Evolutionary conservation across 805 yeast genomes (phyloP), one percentile per base, ranked within the genome.

Genomic region (Yueomyces sp.): DNA sequence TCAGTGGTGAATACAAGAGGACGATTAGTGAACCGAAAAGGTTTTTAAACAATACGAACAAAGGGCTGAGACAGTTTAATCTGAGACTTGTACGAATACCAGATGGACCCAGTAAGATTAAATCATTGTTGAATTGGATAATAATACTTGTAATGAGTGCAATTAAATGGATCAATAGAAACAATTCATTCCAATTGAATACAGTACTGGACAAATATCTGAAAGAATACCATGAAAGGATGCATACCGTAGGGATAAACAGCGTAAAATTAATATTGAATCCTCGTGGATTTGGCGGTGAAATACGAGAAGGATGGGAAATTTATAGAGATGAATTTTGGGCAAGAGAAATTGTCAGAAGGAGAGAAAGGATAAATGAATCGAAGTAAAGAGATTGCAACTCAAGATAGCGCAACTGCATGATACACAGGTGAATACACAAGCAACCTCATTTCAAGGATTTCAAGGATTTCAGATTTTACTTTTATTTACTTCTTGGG

Each of bases 251-350:
- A n/a, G 95, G 94, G 0, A 78, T 82, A 5, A 73, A 75, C 28
- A 86, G 84, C 50, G 86, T 88, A 9, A 88, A 87, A 58, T 59
- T 92, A 6, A 82, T 85, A 7, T 67, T 92, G 44, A 81, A 81
- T 45, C 83, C 96, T 3, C 68, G 95, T 42, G 79, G 80, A 1
- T 92, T 90, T 62, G 76, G 77, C 47, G 78, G 92, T 0, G 88
- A 83, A 41, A 76, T 83, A 5, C 72, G 96, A 49, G 96, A 88
- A 59, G 88, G 86, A 7, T 90, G 98, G 97, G 98, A 90, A 55
- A 62, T 86, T 37, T 90, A 88, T 55, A 65, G 98, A 47, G 85
- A 84, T 51, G 96, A 88, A 59, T 92, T 87, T 57, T 92, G 97
- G 96, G 76, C 79, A 27, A 72, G 81, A 52, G 95, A 87, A 58